A percentile compares a stretch with the other conserved stretches of the same genome.
phyloP scores from a whole-genome alignment of 2,329 filamentous ascomycete genomes.

The Colletotrichum sublineola region DNA sequence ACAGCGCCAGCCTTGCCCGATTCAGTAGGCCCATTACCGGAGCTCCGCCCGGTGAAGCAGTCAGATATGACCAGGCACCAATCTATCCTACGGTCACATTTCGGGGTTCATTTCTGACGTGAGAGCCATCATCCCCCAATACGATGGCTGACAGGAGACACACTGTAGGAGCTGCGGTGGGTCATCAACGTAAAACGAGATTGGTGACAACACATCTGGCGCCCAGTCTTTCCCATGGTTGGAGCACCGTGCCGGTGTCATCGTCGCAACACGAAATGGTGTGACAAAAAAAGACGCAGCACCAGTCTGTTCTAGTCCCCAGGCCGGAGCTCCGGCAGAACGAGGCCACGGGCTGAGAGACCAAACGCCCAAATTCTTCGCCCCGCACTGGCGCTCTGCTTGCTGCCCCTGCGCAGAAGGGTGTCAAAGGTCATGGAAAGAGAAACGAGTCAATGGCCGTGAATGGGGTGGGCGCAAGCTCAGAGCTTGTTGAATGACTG shows the following conservation, averaged over 20 bases:
- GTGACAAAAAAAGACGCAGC: neutral
- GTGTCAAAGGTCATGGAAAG: neutral
- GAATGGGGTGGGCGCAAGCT: constrained; percentile 4
- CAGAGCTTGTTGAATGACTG: neutral
- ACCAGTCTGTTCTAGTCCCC: neutral
- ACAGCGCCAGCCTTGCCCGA: constrained; percentile 3
- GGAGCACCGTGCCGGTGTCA: too few relatives aligned
- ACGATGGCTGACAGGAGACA: too few relatives aligned
- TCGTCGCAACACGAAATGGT: too few relatives aligned
- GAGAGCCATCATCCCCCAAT: too few relatives aligned
- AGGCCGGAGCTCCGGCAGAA: constrained; percentile 37
- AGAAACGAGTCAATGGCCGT: neutral
- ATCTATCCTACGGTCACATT: too few relatives aligned
- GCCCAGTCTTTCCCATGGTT: too few relatives aligned
- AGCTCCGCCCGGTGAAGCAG: constrained; percentile 36
- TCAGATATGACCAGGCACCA: too few relatives aligned
- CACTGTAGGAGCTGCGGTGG: too few relatives aligned
- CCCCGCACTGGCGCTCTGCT: constrained; percentile 25
- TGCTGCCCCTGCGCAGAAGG: constrained; percentile 8
- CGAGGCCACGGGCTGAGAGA: constrained; percentile 26
- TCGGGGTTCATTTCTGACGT: too few relatives aligned
- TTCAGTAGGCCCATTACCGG: constrained; percentile 4
- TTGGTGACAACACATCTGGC: too few relatives aligned
- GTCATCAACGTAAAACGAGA: too few relatives aligned
- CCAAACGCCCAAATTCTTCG: constrained; percentile 1